phyloP scores from a whole-genome alignment of 257 asterid genomes.

The Solanum verrucosum region DNA sequence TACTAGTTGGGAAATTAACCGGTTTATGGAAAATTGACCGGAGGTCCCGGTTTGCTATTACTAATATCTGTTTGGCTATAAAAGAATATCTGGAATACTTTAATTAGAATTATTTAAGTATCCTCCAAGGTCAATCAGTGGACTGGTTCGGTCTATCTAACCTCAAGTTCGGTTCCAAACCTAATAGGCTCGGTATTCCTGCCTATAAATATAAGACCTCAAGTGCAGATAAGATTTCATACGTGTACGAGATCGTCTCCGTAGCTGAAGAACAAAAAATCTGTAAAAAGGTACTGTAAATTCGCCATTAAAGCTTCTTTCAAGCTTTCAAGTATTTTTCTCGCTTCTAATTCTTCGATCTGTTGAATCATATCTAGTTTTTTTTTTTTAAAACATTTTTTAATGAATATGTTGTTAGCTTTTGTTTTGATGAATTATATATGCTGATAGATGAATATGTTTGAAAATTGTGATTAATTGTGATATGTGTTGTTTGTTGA shows the following conservation, averaged over 20 bases:
- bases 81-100: background rate
- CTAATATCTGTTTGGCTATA: background rate
- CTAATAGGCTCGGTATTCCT: conserved; percentile 28
- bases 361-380: background rate
- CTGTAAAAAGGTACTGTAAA: conserved; percentile 10
- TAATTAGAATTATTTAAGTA: background rate
- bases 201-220: conserved; percentile 19
- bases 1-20: background rate
- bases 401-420: background rate
- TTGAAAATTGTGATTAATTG: background rate
- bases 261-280: background rate
- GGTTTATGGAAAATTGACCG: background rate
- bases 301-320: background rate
- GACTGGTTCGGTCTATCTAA: conserved; percentile 31
- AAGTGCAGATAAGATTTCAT: background rate
- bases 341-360: background rate
- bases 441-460: background rate
- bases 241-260: background rate
- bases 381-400: too few relatives aligned
- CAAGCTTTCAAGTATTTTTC: background rate
- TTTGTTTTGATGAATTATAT: background rate
- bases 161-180: conserved; percentile 32
- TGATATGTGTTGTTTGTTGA: background rate
- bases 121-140: conserved; percentile 51
- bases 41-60: background rate